Evolutionary conservation across 257 asterid species (phyloP).

Genomic region (Solanum stenotomum): DNA sequence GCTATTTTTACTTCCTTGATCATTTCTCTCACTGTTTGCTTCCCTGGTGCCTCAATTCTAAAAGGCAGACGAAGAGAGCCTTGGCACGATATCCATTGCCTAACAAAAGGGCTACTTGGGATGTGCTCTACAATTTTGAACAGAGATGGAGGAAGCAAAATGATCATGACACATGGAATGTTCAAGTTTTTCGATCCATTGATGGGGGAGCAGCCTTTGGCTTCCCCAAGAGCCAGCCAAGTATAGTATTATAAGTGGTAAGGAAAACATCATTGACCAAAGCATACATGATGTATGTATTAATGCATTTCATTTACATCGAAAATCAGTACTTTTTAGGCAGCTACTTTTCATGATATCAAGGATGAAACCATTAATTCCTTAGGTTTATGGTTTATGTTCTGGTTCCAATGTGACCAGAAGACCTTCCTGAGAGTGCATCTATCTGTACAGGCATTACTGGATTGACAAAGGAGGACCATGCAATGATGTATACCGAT

Average conservation of each 20-base stretch:
- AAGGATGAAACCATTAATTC: too few species aligned
- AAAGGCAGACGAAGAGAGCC: slow-evolving; percentile 5
- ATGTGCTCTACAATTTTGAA: background rate
- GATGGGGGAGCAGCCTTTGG: slow-evolving; percentile 1
- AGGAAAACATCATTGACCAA: too few species aligned
- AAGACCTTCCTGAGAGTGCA: slow-evolving; percentile 2
- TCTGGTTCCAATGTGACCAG: slow-evolving; percentile 10
- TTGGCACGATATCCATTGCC: slow-evolving; percentile 3
- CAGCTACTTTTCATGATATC: too few species aligned
- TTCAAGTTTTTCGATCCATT: slow-evolving; percentile 4
- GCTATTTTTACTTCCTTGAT: too few species aligned
- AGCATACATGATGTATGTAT: too few species aligned
- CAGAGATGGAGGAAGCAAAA: background rate
- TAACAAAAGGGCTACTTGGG: background rate
- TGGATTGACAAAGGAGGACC: slow-evolving; percentile 6
- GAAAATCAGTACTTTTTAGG: too few species aligned
- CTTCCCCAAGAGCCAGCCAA: too few species aligned
- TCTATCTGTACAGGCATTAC: background rate
- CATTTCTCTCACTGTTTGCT: too few species aligned
- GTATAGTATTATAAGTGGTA: too few species aligned
- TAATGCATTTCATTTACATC: too few species aligned
- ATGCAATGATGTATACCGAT: slow-evolving; percentile 1
- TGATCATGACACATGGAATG: slow-evolving; percentile 3
- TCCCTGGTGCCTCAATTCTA: background rate
- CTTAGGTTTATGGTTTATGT: background rate